Evolutionary conservation across 441 rosid genomes (phyloP), one percentile per base, ranked within the genome.

Genomic region (Mallotus japonicus): DNA sequence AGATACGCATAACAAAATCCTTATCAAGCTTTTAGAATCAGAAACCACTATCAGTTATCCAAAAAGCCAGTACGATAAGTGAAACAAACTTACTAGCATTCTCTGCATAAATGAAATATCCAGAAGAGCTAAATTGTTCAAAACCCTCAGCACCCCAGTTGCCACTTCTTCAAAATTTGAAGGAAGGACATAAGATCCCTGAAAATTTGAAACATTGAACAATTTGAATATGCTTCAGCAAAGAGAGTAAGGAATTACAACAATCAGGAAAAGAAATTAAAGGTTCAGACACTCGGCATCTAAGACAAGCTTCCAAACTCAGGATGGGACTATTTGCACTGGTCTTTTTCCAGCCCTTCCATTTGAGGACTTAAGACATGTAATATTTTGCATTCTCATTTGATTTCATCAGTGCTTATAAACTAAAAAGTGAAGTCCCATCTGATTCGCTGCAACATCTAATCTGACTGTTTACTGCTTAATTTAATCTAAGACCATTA

Each of bases 121-220:
- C 83, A 86, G 49, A 67, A 83, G 85, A 62, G 96, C 96, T 87
- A 91, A 83, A 81, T 89, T 91, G 77, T 89, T 91, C 78, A 91
- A 76, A 79, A 89, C 85, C 82, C 83, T 91, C 81, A 91, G 84
- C 71, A 89, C 93, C 61, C 91, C 96, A 73, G 92, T 85, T 69
- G 92, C 89, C 58, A 87, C 92, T 84, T 87, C 93, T 77, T 91
- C 93, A 76, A 91, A 87, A 83, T 91, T 91, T 65, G 89, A 86
- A 37, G 96, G 93, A 80, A 91, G 92, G 60, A 82, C 75, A 76
- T 85, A 80, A 67, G 90, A 80, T 17, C 79, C 89, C 96, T 91
- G 82, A 66, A 81, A 78, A 72, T 46, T 53, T 71, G 19, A 67
- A 72, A 51, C 28, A 15, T 72, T 58, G 10, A 58, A 49, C 17